These are phyloP conservation scores for Isatis tinctoria DNA, from an alignment of 345 rosid genomes.

Conservation along the genomic window DNA sequence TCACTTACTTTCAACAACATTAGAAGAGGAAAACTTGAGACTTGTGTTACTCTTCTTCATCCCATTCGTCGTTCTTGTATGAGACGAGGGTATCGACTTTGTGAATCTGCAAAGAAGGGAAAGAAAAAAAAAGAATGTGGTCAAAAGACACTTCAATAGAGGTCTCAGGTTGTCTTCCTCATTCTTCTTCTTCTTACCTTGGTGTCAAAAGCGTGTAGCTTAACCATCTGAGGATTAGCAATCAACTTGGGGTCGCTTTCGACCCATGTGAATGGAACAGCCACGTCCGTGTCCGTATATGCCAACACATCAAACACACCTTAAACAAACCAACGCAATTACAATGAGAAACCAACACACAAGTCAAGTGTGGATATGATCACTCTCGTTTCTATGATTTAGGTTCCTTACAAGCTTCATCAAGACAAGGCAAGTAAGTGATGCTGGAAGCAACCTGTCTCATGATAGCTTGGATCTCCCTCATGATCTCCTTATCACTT, in stretches of 20 bases:
- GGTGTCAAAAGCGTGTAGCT: slow-evolving; percentile 92
- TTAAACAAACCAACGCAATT: slow-evolving; percentile 14
- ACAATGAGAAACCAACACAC: neutral
- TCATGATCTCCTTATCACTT: slow-evolving; percentile 94
- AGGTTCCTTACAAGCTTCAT: slow-evolving; percentile 67
- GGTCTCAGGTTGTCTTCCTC: neutral
- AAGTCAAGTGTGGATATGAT: neutral
- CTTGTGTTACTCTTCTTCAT: slow-evolving; percentile 45
- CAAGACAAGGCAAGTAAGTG: slow-evolving; percentile 95
- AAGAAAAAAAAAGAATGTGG: neutral
- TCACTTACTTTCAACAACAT: slow-evolving; percentile 32
- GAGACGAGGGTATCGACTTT: slow-evolving; percentile 95
- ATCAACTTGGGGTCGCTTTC: slow-evolving; percentile 96
- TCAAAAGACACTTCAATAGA: neutral
- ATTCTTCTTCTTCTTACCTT: slow-evolving; percentile 42
- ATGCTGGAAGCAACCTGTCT: slow-evolving; percentile 93
- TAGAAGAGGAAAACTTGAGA: neutral
- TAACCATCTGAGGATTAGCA: slow-evolving; percentile 98
- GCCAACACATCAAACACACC: slow-evolving; percentile 97
- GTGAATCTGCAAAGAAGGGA: slow-evolving; percentile 58
- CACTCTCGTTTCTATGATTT: neutral
- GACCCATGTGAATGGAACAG: slow-evolving; percentile 92
- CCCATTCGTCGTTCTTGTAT: slow-evolving; percentile 96
- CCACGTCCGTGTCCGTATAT: slow-evolving; percentile 81
- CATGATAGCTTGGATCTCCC: slow-evolving; percentile 95